Evolutionary conservation across 1,284 basidiomycete genomes (phyloP).

Genomic region (Papiliotrema flavescens): DNA sequence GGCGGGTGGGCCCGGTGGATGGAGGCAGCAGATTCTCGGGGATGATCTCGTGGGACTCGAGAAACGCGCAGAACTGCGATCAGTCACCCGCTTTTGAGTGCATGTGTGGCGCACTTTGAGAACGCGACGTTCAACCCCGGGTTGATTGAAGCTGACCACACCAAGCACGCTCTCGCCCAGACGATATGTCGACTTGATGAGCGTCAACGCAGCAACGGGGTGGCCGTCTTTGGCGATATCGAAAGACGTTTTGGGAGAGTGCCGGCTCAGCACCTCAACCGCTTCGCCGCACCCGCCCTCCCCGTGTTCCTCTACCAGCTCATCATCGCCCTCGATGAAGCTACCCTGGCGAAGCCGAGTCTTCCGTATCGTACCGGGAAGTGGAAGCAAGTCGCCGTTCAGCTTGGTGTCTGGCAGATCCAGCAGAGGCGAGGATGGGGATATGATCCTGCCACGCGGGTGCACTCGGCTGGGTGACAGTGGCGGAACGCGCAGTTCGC

Average conservation of each 20-base stretch:
- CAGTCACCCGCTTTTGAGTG: neutral
- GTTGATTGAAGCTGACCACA: constrained; percentile 77
- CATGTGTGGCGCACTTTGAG: constrained; percentile 59
- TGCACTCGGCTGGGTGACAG: constrained; percentile 12
- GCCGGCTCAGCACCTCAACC: constrained; percentile 82
- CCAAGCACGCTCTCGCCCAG: constrained; percentile 85
- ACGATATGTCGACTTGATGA: constrained; percentile 81
- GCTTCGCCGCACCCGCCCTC: constrained; percentile 68
- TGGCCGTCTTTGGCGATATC: constrained; percentile 88
- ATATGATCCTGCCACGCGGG: neutral
- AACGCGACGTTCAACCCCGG: constrained; percentile 58
- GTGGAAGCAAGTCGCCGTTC: neutral
- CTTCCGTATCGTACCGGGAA: neutral
- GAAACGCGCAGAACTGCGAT: constrained; percentile 68
- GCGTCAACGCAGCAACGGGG: constrained; percentile 81
- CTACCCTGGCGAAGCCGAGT: constrained; percentile 19
- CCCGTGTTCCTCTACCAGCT: constrained; percentile 49
- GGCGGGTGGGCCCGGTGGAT: constrained; percentile 26
- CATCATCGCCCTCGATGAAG: constrained; percentile 36
- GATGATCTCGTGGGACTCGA: constrained; percentile 79
- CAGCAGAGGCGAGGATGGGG: constrained; percentile 1
- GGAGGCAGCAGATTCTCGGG: constrained; percentile 56
- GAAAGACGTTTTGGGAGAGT: constrained; percentile 83
- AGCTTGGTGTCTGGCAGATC: constrained; percentile 4
- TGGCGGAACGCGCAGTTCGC: constrained; percentile 3